Conservation (phyloP, 2,329 filamentous ascomycete genomes). For the Lecanicillium sp. region DNA sequence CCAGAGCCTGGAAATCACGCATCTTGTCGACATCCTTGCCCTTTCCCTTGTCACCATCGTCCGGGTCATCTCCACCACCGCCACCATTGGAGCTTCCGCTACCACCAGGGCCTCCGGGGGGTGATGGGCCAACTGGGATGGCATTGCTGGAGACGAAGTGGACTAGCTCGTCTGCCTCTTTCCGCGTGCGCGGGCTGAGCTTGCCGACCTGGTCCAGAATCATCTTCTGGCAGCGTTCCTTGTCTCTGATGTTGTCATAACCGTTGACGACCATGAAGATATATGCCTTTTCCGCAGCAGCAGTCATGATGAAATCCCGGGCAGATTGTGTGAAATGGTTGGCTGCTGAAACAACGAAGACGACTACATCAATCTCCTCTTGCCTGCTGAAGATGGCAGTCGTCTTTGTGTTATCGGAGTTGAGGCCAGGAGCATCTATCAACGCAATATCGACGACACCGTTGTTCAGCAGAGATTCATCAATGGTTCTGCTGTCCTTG, state of each 20-base stretch:
- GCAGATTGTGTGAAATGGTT: constrained; percentile 97
- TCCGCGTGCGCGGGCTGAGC: constrained; percentile 87
- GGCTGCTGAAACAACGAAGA: constrained; percentile 94
- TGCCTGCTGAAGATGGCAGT: constrained; percentile 95
- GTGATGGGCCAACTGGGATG: constrained; percentile 64
- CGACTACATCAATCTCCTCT: constrained; percentile 97
- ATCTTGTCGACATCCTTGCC: constrained; percentile 85
- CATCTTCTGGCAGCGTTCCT: constrained; percentile 84
- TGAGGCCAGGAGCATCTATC: constrained; percentile 92
- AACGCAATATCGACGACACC: constrained; percentile 96
- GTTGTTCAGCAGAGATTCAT: constrained; percentile 93
- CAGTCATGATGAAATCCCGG: constrained; percentile 96
- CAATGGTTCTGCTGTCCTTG: constrained; percentile 79
- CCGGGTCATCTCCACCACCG: constrained; percentile 51
- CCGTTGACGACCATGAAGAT: constrained; percentile 99
- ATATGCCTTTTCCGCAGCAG: constrained; percentile 94
- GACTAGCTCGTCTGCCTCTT: constrained; percentile 86
- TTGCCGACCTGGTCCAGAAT: constrained; percentile 83
- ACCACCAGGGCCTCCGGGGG: constrained; percentile 49
- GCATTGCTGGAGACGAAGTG: constrained; percentile 98
- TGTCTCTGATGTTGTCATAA: constrained; percentile 89
- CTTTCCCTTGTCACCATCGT: constrained; percentile 63
- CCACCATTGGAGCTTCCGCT: constrained; percentile 47
- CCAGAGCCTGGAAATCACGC: constrained; percentile 82
- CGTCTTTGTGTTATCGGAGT: constrained; percentile 93